Percentiles rank a stretch among this genome's conserved stretches.
Evolutionary conservation across 306 rosid species (phyloP).

Genomic region (Mimosa pudica): DNA sequence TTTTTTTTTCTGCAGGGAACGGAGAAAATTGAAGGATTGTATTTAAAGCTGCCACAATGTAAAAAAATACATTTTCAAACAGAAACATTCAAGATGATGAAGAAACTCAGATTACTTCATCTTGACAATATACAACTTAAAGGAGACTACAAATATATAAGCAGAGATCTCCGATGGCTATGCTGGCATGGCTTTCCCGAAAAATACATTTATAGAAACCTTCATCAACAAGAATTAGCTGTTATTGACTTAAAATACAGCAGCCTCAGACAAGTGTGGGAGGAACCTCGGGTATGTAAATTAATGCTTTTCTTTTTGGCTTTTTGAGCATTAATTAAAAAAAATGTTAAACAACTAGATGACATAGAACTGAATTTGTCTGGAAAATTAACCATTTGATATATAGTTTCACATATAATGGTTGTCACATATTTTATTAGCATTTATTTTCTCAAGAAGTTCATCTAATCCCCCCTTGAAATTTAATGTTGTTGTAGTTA

Average conservation of each 20-base stretch:
- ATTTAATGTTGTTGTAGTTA: not conserved
- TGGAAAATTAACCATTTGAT: not conserved
- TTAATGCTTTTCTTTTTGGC: not conserved
- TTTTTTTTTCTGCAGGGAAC: not conserved
- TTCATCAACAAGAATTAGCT: not conserved
- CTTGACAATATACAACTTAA: not conserved
- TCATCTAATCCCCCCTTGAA: not conserved
- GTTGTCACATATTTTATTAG: too few species aligned
- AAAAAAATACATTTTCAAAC: not conserved
- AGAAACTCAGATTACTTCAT: not conserved
- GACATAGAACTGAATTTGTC: too few species aligned
- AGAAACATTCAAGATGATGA: not conserved
- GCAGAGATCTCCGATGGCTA: not conserved
- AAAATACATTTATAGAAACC: not conserved
- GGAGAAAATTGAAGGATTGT: not conserved
- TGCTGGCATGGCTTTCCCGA: not conserved
- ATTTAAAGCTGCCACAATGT: not conserved
- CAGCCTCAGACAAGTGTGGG: not conserved
- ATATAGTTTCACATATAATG: not conserved
- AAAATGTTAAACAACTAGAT: too few species aligned
- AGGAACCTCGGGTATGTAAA: not conserved
- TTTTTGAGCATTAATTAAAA: too few species aligned
- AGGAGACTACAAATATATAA: not conserved
- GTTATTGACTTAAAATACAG: not conserved
- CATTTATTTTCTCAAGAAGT: too few species aligned